Evolutionary conservation across 192 early-diverging fungal genomes (phyloP), one percentile per base, ranked within the genome.

Genomic region (Coemansia sp.): DNA sequence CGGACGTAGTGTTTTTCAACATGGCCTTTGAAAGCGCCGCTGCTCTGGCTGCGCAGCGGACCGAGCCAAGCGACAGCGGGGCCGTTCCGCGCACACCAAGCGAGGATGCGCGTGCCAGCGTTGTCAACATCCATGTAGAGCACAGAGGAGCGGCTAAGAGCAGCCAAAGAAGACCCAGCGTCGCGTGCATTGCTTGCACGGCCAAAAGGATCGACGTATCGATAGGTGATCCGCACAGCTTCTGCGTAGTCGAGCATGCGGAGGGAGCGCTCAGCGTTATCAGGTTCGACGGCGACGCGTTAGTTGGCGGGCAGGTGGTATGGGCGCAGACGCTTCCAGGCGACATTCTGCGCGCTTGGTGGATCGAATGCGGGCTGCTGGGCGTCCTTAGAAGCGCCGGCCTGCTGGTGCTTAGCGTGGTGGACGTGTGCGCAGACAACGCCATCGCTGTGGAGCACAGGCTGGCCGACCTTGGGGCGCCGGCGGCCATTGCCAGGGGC

Each of bases 1-100:
- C 77, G 0, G 77, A 80, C 46, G 41, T 66, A 7, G 72, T 55
- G 20, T 75, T 80, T n/a, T 71, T 72, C 35, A 69, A 75, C 62
- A 75, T 71, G 65, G 77, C 62, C 7, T 62, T 75, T 10, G 77
- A 80, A 18, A 46, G 5, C 44, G 18, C 44, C 44, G 16, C 30
- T 30, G 30, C 30, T 1, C 30, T 30, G 3, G 30, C 3, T 30
- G 30, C 30, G 30, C 39, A 41, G 39, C 1, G 12, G 1, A 41
- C 39, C 0, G 12, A 41, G 9, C 2, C 39, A 46, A 46, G 14
- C 15, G 14, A 2, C 16, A 46, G 5, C 44, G 18, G 5, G 44
- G 44, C 44, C 1, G 16, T 46, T 18, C 11, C 44, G 44, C 39
- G 18, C 46, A n/a, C 18, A n/a, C 30, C 30, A 30, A 30, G 30